phyloP scores from a whole-genome alignment of 1,284 basidiomycete genomes.

The Ganoderma boninense region DNA sequence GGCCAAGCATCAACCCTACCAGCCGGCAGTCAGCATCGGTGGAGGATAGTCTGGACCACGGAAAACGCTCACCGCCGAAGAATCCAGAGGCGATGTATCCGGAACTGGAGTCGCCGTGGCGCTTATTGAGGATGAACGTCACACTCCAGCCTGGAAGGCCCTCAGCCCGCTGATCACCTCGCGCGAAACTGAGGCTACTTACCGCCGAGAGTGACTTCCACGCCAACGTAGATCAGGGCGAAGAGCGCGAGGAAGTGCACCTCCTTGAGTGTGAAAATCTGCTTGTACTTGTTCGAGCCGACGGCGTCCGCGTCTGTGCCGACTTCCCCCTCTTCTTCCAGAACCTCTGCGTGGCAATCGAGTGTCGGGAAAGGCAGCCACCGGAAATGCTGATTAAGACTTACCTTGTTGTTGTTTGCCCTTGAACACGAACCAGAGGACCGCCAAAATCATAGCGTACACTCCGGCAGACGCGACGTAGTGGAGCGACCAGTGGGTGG shows the following conservation, averaged over 20 bases:
- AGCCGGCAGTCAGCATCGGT: background rate
- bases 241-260: slow-evolving; percentile 70
- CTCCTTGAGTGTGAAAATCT: slow-evolving; percentile 58
- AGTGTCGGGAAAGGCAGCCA: background rate
- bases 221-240: slow-evolving; percentile 71
- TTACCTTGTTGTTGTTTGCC: slow-evolving; percentile 54
- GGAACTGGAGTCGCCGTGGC: slow-evolving; percentile 41
- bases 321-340: slow-evolving; percentile 49
- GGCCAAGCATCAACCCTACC: slow-evolving; percentile 64
- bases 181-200: background rate
- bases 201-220: slow-evolving; percentile 74
- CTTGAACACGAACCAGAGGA: slow-evolving; percentile 60
- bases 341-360: slow-evolving; percentile 31
- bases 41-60: background rate
- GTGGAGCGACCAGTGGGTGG: slow-evolving; percentile 64
- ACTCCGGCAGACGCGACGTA: slow-evolving; percentile 68
- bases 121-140: slow-evolving; percentile 44
- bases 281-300: slow-evolving; percentile 55
- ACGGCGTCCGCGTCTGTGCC: slow-evolving; percentile 44
- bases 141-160: slow-evolving; percentile 26
- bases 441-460: slow-evolving; percentile 53
- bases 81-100: slow-evolving; percentile 49
- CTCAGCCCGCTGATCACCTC: background rate
- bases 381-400: background rate
- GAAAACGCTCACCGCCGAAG: slow-evolving; percentile 40